Percentiles rank a stretch among this genome's conserved stretches.
phyloP scores from a whole-genome alignment of 176 grass and related monocot species.

The Juncus inflexus region DNA sequence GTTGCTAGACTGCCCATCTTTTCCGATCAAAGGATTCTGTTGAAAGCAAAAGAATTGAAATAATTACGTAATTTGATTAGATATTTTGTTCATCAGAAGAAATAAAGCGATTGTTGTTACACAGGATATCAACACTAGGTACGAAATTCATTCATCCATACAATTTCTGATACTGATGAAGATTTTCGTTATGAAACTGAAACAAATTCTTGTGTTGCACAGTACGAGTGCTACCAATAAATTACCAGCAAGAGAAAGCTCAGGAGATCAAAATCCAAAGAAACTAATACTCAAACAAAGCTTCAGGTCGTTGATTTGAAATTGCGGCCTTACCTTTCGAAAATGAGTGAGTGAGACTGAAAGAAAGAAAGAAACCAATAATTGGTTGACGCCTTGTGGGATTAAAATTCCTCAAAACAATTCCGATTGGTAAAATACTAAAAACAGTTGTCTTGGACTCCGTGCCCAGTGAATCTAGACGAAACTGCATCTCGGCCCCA shows the following conservation, averaged over 20 bases:
- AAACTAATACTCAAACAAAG: too few relatives aligned
- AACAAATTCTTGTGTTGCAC: neutral
- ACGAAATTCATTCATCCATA: neutral
- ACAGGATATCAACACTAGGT: neutral
- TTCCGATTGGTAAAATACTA: neutral
- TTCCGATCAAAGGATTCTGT: neutral
- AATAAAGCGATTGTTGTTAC: neutral
- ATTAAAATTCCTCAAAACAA: neutral
- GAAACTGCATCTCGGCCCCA: neutral
- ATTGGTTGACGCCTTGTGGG: too few relatives aligned
- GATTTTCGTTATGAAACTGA: neutral
- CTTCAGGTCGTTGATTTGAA: neutral
- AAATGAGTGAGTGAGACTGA: neutral
- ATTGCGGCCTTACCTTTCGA: constrained; percentile 11
- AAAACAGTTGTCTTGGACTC: neutral
- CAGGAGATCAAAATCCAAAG: neutral
- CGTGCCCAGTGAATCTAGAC: neutral
- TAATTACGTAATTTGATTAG: neutral
- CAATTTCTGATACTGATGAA: neutral
- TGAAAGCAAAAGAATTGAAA: neutral
- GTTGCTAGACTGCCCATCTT: constrained; percentile 30
- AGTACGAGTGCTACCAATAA: neutral
- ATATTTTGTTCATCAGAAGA: neutral
- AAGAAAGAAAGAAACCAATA: neutral
- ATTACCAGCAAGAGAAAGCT: neutral